Evolutionary conservation across 345 rosid species (phyloP), one percentile per base, ranked within the genome.

Genomic region (Eucalyptus curtisii): DNA sequence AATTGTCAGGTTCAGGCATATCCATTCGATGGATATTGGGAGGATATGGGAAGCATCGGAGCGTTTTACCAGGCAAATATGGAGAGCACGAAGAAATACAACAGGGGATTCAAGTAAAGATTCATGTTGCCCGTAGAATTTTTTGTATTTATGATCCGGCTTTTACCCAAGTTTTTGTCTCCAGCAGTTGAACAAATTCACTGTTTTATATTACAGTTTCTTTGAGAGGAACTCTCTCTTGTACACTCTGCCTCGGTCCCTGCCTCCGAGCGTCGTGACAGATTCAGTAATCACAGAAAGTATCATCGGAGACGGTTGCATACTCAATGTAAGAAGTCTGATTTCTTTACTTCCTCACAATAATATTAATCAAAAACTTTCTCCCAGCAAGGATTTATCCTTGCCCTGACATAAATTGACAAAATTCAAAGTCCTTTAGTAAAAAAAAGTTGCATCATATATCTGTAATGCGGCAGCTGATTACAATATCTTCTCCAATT

Each of bases 231-330:
- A 92, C 19, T 93, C 86, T 90, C 95, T 97, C 7, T 86, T 96
- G 33, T 93, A 94, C 90, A 94, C 97, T 44, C 90, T 94, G 93
- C 97, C 99, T 49, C 91, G 97, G 20, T 93, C 91, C 90, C 93
- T 94, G 88, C 99, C 98, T 89, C 97, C 98, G n/a, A 94, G 93
- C 86, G 81, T 90, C 37, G 86, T 95, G 82, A 90, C 88, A 55
- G 96, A 92, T 88, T 97, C 96, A 42, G 87, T 92, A 45, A 93
- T 97, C 87, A 90, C 91, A 55, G 92, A 96, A 48, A 93, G 96
- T 89, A 93, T 95, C 7, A 92, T 97, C 33, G 98, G 97, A 89
- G 97, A 95, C 88, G 99, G 98, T 31, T 96, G 99, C 94, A 92
- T 94, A 86, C 92, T 96, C 90, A 88, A 95, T 91, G 98, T 96